Conservation (phyloP, 2,329 filamentous ascomycete genomes). For the Elsinoe australis region DNA sequence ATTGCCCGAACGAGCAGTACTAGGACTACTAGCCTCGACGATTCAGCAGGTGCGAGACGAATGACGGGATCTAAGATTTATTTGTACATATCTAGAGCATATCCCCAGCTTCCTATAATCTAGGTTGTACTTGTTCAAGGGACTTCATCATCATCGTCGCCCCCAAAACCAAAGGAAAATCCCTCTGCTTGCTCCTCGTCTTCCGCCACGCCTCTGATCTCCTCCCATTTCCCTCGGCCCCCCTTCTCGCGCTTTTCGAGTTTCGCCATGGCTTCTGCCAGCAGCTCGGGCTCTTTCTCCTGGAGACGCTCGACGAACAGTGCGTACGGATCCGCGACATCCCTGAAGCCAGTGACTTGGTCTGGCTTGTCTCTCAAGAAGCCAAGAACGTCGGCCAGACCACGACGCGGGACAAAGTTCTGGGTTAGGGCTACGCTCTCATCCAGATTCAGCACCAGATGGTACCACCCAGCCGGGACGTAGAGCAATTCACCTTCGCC, state of each 20-base stretch:
- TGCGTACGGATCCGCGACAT: conserved; percentile 63
- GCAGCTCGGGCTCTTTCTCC: conserved; percentile 56
- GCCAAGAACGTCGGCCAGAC: conserved; percentile 65
- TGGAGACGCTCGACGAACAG: conserved; percentile 65
- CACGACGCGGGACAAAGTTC: conserved; percentile 78
- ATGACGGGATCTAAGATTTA: neutral
- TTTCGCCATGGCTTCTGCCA: conserved; percentile 57
- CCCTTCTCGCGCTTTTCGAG: conserved; percentile 54
- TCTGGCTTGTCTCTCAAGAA: conserved; percentile 77
- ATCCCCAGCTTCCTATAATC: neutral
- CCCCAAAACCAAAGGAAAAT: conserved; percentile 57
- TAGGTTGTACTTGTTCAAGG: conserved; percentile 19
- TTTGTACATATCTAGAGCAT: conserved; percentile 6
- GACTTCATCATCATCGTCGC: conserved; percentile 41
- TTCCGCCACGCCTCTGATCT: conserved; percentile 54
- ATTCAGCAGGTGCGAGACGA: neutral
- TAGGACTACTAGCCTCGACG: conserved; percentile 22
- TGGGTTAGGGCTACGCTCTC: conserved; percentile 83
- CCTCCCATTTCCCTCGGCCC: conserved; percentile 82
- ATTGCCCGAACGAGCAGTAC: conserved; percentile 35
- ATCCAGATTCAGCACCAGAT: conserved; percentile 85
- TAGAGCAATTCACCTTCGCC: conserved; percentile 77
- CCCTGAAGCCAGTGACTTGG: conserved; percentile 78
- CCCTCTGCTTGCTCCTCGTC: conserved; percentile 38
- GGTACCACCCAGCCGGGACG: conserved; percentile 94